These are phyloP conservation scores for Chamaenerion angustifolium DNA, from an alignment of 345 rosid genomes.

Conservation along the genomic window DNA sequence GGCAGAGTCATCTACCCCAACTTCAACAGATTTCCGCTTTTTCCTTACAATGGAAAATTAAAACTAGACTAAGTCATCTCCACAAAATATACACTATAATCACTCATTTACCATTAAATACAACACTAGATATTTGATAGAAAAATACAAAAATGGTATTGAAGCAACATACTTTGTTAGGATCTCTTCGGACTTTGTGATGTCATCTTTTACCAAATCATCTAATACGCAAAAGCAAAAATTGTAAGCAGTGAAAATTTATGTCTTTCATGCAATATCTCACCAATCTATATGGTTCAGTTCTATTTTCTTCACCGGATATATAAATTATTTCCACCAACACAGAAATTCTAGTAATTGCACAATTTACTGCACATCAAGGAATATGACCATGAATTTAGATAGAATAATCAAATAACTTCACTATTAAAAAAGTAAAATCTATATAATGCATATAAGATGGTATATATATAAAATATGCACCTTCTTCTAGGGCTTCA, in stretches of 20 bases:
- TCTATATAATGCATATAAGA: neutral
- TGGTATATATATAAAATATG: conserved; percentile 22
- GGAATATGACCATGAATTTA: too few species aligned
- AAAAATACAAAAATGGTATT: neutral
- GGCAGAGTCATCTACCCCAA: conserved; percentile 63
- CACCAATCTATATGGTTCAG: neutral
- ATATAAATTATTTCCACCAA: too few species aligned
- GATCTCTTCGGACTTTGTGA: conserved; percentile 45
- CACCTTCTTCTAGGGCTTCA: conserved; percentile 26
- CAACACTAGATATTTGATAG: neutral
- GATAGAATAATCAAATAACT: too few species aligned
- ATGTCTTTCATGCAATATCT: neutral
- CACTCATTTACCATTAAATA: neutral
- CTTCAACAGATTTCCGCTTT: conserved; percentile 63
- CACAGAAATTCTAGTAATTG: too few species aligned
- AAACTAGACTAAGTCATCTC: neutral
- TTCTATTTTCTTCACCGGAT: neutral
- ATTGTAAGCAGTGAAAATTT: neutral
- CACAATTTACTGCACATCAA: too few species aligned
- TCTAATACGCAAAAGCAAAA: conserved; percentile 11
- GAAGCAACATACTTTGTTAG: conserved; percentile 32
- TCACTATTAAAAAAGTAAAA: too few species aligned
- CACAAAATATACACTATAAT: too few species aligned
- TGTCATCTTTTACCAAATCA: conserved; percentile 20
- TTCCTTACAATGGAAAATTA: conserved; percentile 29